Evolutionary conservation across 768 basidiomycete species (phyloP), one percentile per base, ranked within the genome.

Genomic region (Auricularia auricula-judae): DNA sequence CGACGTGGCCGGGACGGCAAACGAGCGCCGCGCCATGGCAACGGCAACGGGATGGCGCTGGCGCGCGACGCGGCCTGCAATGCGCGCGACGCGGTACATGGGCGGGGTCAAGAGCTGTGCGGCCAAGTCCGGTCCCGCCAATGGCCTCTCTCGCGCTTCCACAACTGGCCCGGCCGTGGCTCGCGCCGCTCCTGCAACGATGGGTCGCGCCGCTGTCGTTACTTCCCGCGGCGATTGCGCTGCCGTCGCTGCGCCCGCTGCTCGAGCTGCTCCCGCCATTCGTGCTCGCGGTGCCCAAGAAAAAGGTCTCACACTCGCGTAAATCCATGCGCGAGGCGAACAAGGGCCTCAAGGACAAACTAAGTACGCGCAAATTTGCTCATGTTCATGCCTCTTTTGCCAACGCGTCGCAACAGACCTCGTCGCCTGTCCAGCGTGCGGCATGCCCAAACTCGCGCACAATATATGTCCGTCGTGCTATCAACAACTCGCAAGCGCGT

Each of bases 271-370:
- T 98, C 66, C 95, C 95, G 12, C 82, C 93, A 0, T 86, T 95
- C 73, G 78, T 98, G 21, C 83, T 93, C 53, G 93, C 94, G 33
- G 96, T 96, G 1, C 96, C 96, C 33, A 98, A 98, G 77, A 89
- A 88, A 74, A 95, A 95, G 76, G 82, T 86, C 11, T 93, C 94
- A 0, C 94, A 98, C 76, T 93, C 92, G 23, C 82, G 91, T 62
- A 98, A 98, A 75, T 83, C 88, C n/a, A 96, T 96, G 93, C 82
- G 95, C 51, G 86, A 86, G 67, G 89, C 94, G 16, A 93, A 94
- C 75, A 98, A 98, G 75, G 93, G 94, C 1, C 77, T 97, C 70
- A 92, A 94, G 74, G 94, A 98, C 76, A 95, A 93, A 74, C 86
- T 86, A 66, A 93, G 96, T 93, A 71, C 66, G 85, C 72, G 33